Percentiles rank a stretch among this genome's conserved stretches.
Evolutionary conservation across 2,329 filamentous ascomycete species (phyloP).

Genomic region (Colletotrichum graminicola): DNA sequence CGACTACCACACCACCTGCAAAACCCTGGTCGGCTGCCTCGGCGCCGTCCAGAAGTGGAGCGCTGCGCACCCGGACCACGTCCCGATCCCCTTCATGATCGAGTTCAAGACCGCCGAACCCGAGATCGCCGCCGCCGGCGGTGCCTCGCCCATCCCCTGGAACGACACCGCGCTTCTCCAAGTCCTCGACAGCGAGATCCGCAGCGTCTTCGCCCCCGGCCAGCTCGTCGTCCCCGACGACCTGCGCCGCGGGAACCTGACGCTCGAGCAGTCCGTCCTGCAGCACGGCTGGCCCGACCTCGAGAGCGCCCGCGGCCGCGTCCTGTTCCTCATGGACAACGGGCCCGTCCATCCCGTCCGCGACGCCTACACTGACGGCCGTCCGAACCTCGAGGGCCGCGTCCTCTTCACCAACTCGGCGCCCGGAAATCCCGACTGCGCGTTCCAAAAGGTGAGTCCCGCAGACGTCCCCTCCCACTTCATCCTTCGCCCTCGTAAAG

Average conservation of each 20-base stretch:
- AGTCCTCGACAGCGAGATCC: slow-evolving; percentile 61
- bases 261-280: slow-evolving; percentile 61
- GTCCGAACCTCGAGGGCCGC: slow-evolving; percentile 55
- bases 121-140: slow-evolving; percentile 45
- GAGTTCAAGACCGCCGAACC: slow-evolving; percentile 58
- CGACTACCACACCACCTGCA: slow-evolving; percentile 60
- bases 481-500: background rate
- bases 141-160: slow-evolving; percentile 57
- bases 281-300: slow-evolving; percentile 62
- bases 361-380: slow-evolving; percentile 52
- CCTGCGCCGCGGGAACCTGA: slow-evolving; percentile 54
- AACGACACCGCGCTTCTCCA: slow-evolving; percentile 55
- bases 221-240: slow-evolving; percentile 63
- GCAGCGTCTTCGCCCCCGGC: slow-evolving; percentile 53
- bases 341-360: slow-evolving; percentile 55
- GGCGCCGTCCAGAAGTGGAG: slow-evolving; percentile 58
- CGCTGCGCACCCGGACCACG: slow-evolving; percentile 55
- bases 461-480: background rate
- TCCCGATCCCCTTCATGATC: slow-evolving; percentile 63
- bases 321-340: slow-evolving; percentile 66
- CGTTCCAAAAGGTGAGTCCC: slow-evolving; percentile 57
- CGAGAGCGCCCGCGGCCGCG: slow-evolving; percentile 56
- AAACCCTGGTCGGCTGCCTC: slow-evolving; percentile 60
- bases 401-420: slow-evolving; percentile 62
- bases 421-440: slow-evolving; percentile 59